phyloP scores from a whole-genome alignment of 2,329 filamentous ascomycete genomes.

The Pyricularia pennisetigena region DNA sequence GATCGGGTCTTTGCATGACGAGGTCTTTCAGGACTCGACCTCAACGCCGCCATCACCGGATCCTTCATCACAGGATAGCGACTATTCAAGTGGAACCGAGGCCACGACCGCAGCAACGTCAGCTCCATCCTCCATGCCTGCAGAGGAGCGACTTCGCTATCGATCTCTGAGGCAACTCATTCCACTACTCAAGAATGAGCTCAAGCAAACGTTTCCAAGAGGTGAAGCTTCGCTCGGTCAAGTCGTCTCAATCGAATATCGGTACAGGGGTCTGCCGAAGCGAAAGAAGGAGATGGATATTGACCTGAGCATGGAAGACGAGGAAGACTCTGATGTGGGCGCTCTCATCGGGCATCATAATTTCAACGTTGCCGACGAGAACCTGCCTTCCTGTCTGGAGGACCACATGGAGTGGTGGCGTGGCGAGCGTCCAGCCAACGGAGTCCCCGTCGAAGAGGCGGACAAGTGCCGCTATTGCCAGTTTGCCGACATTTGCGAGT shows the following conservation, averaged over 20 bases:
- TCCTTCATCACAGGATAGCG: slow-evolving; percentile 4
- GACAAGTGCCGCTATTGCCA: slow-evolving; percentile 83
- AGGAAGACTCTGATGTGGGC: slow-evolving; percentile 11
- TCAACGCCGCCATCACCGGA: neutral
- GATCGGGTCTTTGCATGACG: slow-evolving; percentile 58
- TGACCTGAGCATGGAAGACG: slow-evolving; percentile 1
- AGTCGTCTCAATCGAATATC: slow-evolving; percentile 45
- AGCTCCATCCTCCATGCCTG: slow-evolving; percentile 2
- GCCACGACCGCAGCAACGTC: slow-evolving; percentile 13
- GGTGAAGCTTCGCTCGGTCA: slow-evolving; percentile 36
- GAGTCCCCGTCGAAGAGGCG: slow-evolving; percentile 74
- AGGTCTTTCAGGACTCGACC: slow-evolving; percentile 43
- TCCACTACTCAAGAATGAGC: slow-evolving; percentile 32
- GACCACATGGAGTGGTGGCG: slow-evolving; percentile 78
- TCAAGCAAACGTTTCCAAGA: slow-evolving; percentile 41
- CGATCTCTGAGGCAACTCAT: slow-evolving; percentile 36
- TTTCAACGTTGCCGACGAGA: slow-evolving; percentile 54
- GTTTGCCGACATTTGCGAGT: slow-evolving; percentile 68
- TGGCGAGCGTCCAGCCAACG: slow-evolving; percentile 59
- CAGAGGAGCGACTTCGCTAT: slow-evolving; percentile 32
- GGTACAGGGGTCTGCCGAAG: slow-evolving; percentile 12
- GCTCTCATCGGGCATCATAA: slow-evolving; percentile 43
- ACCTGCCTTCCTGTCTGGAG: slow-evolving; percentile 55
- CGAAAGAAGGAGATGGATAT: neutral
- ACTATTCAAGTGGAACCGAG: neutral